Evolutionary conservation across 768 basidiomycete genomes (phyloP), one percentile per base, ranked within the genome.

Genomic region (Tylopilus sp.): DNA sequence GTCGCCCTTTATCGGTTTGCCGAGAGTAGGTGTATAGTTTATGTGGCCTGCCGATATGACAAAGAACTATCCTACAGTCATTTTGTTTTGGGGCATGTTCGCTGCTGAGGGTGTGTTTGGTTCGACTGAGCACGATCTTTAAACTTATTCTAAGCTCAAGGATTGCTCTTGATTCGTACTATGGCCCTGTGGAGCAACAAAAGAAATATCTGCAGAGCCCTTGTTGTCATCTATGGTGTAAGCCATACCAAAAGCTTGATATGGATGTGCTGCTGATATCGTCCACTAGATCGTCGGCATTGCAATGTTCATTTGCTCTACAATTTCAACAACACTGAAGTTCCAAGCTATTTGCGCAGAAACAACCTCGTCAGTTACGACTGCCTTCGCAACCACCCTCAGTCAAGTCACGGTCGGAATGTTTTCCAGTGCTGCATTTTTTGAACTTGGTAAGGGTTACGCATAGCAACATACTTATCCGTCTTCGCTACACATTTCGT

Each of bases 141-240:
- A n/a, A 6, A 15, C 46, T 45, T 26, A 56, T 6, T 23, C 12
- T 23, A 28, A 31, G 4, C 20, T n/a, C n/a, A 40, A 56, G 55
- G 55, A 20, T 22, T 56, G 6, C 53, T 56, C 25, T 38, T 56
- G 53, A 55, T 56, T 21, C 52, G 54, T 40, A 48, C 53, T 6
- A 44, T 44, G 31, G 52, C 54, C 1, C 26, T 56, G 33, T 56
- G 53, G 55, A 50, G 17, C 9, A 39, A 56, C 10, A 30, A 12
- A 18, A 40, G 21, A 13, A 9, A 25, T 17, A 6, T 56, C n/a
- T 39, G 43, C n/a, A n/a, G 4, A 17, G 35, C 33, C 18, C 55
- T 49, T 30, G 1, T 46, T 5, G 6, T 46, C 23, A 13, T 18
- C 17, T 56, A 56, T 20, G 11, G 18, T 7, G 47, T 56, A 23